These are phyloP conservation scores for Penicillium sp. DNA, from an alignment of 2,329 filamentous ascomycete genomes.

Conservation along the genomic window DNA sequence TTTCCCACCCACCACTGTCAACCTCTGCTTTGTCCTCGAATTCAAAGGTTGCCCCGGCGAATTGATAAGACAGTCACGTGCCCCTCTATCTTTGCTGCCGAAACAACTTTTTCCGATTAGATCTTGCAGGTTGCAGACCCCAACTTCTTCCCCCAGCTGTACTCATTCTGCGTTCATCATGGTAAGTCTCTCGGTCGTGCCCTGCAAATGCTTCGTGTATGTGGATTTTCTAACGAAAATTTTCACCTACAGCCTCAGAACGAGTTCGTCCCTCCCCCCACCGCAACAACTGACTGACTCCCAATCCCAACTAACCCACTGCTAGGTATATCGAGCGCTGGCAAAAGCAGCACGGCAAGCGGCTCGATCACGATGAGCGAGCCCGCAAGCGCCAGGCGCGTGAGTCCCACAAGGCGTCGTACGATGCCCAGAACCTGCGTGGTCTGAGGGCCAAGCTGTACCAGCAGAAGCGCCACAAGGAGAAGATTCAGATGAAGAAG, in stretches of 20 bases:
- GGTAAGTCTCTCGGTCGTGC: slow-evolving; percentile 27
- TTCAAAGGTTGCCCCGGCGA: neutral
- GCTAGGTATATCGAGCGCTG: slow-evolving; percentile 72
- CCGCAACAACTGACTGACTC: slow-evolving; percentile 9
- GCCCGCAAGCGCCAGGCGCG: slow-evolving; percentile 83
- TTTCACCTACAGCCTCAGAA: slow-evolving; percentile 43
- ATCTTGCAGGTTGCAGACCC: slow-evolving; percentile 30
- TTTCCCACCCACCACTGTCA: slow-evolving; percentile 9
- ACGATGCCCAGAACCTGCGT: slow-evolving; percentile 90
- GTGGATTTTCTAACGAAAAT: slow-evolving; percentile 11
- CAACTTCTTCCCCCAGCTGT: slow-evolving; percentile 21
- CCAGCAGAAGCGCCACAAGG: slow-evolving; percentile 89
- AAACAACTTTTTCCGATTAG: slow-evolving; percentile 35
- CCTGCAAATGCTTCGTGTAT: neutral
- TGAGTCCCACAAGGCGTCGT: slow-evolving; percentile 83
- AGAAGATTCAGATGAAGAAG: slow-evolving; percentile 99
- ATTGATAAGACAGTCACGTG: slow-evolving; percentile 31
- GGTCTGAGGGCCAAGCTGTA: slow-evolving; percentile 91
- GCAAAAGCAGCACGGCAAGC: slow-evolving; percentile 66
- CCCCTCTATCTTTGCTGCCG: slow-evolving; percentile 28
- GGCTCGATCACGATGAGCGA: slow-evolving; percentile 85
- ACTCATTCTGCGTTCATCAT: slow-evolving; percentile 32
- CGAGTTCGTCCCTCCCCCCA: slow-evolving; percentile 42
- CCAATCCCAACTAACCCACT: slow-evolving; percentile 13
- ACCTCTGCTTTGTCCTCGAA: slow-evolving; percentile 14